Percentiles rank a stretch among this genome's conserved stretches.
phyloP scores from a whole-genome alignment of 345 rosid genomes.

The Dimocarpus longan region DNA sequence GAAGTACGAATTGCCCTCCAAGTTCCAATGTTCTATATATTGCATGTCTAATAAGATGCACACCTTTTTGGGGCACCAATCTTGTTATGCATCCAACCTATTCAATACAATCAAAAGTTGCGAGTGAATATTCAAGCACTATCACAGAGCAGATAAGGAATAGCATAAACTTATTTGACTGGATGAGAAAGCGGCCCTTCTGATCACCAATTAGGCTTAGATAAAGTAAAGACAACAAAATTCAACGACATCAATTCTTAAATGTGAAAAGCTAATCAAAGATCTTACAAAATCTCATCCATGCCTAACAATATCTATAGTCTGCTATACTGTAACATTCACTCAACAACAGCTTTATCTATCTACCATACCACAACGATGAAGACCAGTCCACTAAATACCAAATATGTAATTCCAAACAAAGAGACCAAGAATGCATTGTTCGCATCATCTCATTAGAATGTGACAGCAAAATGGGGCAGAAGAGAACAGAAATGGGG shows the following conservation, averaged over 20 bases:
- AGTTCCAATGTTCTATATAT: constrained; percentile 87
- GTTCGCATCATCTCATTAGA: constrained; percentile 8
- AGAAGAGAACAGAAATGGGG: background rate
- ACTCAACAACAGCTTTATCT: background rate
- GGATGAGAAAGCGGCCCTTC: background rate
- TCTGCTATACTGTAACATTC: background rate
- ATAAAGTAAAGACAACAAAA: no score
- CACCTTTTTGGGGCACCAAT: constrained; percentile 96
- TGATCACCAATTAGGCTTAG: background rate
- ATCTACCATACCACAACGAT: background rate
- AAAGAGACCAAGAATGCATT: constrained; percentile 3
- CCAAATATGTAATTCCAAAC: background rate
- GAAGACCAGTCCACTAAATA: background rate
- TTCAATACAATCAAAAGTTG: constrained; percentile 1
- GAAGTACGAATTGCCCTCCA: constrained; percentile 94
- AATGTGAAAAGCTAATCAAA: no score
- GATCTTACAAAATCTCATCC: background rate
- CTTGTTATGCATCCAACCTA: constrained; percentile 98
- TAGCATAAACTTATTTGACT: background rate
- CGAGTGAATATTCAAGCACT: constrained; percentile 4
- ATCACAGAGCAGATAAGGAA: background rate
- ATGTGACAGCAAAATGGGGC: background rate
- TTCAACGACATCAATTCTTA: no score
- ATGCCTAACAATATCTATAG: background rate
- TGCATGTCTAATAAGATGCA: constrained; percentile 95